Base-by-base conservation (phyloP, 2,329 filamentous ascomycete genomes). In the Zymoseptoria pseudotritici region DNA sequence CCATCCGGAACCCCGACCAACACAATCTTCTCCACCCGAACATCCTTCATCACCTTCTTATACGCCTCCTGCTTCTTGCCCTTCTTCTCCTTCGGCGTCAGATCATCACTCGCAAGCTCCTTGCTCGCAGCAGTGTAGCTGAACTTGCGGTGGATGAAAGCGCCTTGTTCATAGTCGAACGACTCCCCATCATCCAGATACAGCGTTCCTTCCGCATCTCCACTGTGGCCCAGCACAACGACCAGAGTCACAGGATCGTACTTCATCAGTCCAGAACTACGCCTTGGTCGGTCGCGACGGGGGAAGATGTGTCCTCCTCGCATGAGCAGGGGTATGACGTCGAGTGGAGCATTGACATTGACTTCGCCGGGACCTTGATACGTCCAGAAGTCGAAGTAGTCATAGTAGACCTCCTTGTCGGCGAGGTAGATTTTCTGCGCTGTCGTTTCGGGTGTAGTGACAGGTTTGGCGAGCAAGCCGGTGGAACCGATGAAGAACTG, bases 171-270 rank as follows among this genome's bases (percentile, higher is more conserved):
- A 71, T 90, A 91, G 58, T 96, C 91, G 67, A 92, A 99, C 0
- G 88, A 89, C 75, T 97, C 92, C 54, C 94, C 94, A 66, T 99
- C 94, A 71, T 99, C 94, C 29, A 91, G 80, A 71, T 99, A 99
- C 7, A 99, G 78, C 54, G 89, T 87, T 26, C 94, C 94, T 54
- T 87, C 83, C 0, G 93, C 91, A 68, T 86, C 84, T 57, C 88
- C 86, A 31, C 83, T 80, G 66, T 85, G 83, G 66, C 84, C 80
- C 17, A 95, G 79, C 0, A 84, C 83, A 2, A 97, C 80, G 2
- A 99, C 86, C 1, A 99, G 83, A 0, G 94, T 99, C 78, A 96
- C 96, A 50, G 95, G 92, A 73, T 99, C 94, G 75, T 86, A 96
- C 69, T 85, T 88, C 94, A 97, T 97, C 53, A 97, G 80, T 20